Evolutionary conservation across 352 stramenopile genomes (phyloP).

Genomic region (Globisporangium mamillatum): DNA sequence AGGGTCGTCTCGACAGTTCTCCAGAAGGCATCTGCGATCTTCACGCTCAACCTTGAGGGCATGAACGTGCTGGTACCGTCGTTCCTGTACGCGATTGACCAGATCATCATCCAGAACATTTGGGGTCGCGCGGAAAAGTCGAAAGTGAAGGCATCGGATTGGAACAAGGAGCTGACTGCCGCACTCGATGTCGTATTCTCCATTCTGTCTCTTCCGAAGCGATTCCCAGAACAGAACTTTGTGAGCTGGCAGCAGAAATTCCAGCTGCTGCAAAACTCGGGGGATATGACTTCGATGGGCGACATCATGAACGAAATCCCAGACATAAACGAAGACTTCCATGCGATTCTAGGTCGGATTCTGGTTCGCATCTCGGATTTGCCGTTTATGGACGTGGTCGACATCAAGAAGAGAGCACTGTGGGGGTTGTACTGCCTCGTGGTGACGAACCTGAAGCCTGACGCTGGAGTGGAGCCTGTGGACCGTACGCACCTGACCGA

Average conservation of each 20-base stretch:
- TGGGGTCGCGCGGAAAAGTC: conserved; percentile 65
- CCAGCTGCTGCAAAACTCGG: conserved; percentile 11
- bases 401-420: conserved; percentile 78
- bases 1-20: conserved; percentile 81
- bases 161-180: conserved; percentile 79
- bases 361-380: conserved; percentile 73
- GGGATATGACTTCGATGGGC: conserved; percentile 30
- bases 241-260: conserved; percentile 81
- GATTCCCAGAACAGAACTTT: conserved; percentile 74
- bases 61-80: conserved; percentile 77
- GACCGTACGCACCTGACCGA: conserved; percentile 53
- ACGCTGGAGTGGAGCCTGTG: conserved; percentile 28
- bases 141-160: conserved; percentile 70
- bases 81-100: conserved; percentile 79
- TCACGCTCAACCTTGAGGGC: conserved; percentile 75
- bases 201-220: conserved; percentile 65
- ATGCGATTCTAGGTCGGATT: conserved; percentile 69
- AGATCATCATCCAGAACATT: conserved; percentile 83
- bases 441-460: conserved; percentile 56
- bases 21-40: conserved; percentile 68
- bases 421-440: conserved; percentile 80
- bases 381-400: conserved; percentile 67
- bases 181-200: conserved; percentile 77
- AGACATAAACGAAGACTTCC: conserved; percentile 61
- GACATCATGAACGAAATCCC: conserved; percentile 66